A percentile compares a stretch with the other conserved stretches of the same genome.
These are phyloP conservation scores for Cruciata laevipes DNA, from an alignment of 257 asterid species.

Conservation along the genomic window DNA sequence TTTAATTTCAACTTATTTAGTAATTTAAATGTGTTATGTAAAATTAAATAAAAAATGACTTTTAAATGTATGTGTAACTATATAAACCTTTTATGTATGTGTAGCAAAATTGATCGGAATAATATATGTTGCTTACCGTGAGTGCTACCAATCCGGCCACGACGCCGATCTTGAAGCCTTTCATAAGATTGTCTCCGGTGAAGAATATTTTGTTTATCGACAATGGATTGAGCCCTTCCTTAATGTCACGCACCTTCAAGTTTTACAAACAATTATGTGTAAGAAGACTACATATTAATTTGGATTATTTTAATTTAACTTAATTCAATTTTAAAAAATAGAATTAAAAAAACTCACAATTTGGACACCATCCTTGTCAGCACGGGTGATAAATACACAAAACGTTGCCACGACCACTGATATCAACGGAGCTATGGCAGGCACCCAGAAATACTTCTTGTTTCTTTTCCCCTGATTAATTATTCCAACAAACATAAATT, in stretches of 20 bases:
- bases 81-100: too few relatives aligned
- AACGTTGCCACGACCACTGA: constrained; percentile 72
- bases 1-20: too few relatives aligned
- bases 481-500: background rate
- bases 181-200: constrained; percentile 52
- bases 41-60: too few relatives aligned
- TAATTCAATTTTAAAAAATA: too few relatives aligned
- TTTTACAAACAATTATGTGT: background rate
- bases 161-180: constrained; percentile 67
- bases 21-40: too few relatives aligned
- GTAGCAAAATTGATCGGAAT: too few relatives aligned
- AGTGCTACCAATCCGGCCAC: constrained; percentile 87
- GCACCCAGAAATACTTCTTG: constrained; percentile 66
- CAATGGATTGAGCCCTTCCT: constrained; percentile 66
- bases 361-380: constrained; percentile 68
- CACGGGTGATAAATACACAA: constrained; percentile 65
- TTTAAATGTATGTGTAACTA: too few relatives aligned
- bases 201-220: constrained; percentile 57
- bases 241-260: constrained; percentile 61
- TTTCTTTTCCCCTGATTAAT: constrained; percentile 58
- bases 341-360: constrained; percentile 44
- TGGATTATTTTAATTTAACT: background rate
- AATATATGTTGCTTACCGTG: constrained; percentile 36
- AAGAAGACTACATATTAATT: background rate
- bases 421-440: constrained; percentile 79